phyloP scores from a whole-genome alignment of 2,329 filamentous ascomycete species.

The Phaeoacremonium minimum region DNA sequence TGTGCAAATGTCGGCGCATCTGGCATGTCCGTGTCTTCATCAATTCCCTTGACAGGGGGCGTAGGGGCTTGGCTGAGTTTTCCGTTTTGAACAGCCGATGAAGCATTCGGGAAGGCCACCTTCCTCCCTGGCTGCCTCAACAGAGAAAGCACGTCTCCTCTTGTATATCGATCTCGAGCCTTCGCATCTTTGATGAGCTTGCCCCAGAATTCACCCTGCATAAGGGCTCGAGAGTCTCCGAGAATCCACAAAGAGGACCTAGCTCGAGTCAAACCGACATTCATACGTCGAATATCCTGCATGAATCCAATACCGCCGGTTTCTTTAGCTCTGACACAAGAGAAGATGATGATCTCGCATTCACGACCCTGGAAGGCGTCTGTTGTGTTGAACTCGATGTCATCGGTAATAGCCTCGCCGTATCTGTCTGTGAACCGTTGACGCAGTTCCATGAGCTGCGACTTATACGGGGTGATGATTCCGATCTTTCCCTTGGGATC shows the following conservation, averaged over 20 bases:
- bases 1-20: conserved; percentile 10
- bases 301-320: conserved; percentile 97
- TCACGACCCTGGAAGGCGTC: conserved; percentile 97
- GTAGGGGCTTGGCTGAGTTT: background rate
- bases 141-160: conserved; percentile 51
- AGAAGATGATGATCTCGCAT: conserved; percentile 98
- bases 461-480: conserved; percentile 97
- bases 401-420: conserved; percentile 69
- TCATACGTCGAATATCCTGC: conserved; percentile 98
- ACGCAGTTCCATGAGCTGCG: conserved; percentile 78
- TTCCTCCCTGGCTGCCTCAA: conserved; percentile 38
- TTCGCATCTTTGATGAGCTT: conserved; percentile 80
- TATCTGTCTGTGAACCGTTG: conserved; percentile 68
- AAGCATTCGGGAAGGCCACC: conserved; percentile 12
- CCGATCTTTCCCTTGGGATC: conserved; percentile 83
- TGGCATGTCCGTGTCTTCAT: conserved; percentile 17
- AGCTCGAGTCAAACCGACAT: conserved; percentile 93
- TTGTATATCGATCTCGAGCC: conserved; percentile 69
- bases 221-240: conserved; percentile 81
- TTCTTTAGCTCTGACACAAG: conserved; percentile 90
- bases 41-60: background rate
- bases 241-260: conserved; percentile 97
- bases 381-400: conserved; percentile 96
- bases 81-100: background rate
- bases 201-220: conserved; percentile 87